A percentile compares a stretch with the other conserved stretches of the same genome.
Conservation (phyloP, 192 early-diverging fungal species). For the Coemansia sp. region DNA sequence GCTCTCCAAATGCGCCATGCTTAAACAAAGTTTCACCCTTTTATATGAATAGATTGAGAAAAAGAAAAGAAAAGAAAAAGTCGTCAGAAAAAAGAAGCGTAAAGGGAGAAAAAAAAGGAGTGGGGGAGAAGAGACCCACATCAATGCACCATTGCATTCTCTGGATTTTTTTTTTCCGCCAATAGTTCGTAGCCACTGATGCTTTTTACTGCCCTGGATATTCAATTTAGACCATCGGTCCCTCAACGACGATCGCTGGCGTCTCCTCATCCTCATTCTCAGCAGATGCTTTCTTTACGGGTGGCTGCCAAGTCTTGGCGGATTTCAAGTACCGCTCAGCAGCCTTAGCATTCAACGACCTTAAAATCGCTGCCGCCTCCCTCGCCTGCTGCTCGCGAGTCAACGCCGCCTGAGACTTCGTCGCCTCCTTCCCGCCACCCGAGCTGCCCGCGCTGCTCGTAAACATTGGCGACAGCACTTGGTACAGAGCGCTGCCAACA, state of each 20-base stretch:
- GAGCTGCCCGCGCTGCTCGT: slow-evolving; percentile 10
- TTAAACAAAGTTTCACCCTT: not conserved
- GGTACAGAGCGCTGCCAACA: slow-evolving; percentile 49
- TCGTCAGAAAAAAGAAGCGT: not conserved
- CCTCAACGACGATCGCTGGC: slow-evolving; percentile 8
- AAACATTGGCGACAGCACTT: slow-evolving; percentile 38
- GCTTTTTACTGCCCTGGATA: not conserved
- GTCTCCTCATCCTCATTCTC: slow-evolving; percentile 6
- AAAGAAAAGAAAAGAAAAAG: not conserved
- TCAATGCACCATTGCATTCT: not conserved
- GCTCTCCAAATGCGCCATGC: slow-evolving; percentile 54
- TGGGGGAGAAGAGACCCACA: not conserved
- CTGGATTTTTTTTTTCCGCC: not conserved
- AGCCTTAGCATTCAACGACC: slow-evolving; percentile 32
- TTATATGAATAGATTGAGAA: not conserved
- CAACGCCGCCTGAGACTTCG: slow-evolving; percentile 17
- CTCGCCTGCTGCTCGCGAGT: slow-evolving; percentile 46
- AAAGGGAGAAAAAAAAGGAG: not conserved
- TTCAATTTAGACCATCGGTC: slow-evolving; percentile 13
- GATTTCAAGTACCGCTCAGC: slow-evolving; percentile 23
- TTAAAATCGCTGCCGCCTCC: slow-evolving; percentile 37
- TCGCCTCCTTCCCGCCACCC: not conserved
- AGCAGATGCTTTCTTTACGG: not conserved
- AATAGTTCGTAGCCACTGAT: not conserved
- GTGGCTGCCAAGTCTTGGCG: slow-evolving; percentile 41